Conservation (phyloP, 164 flowering plant species). For the Dillenia suffruticosa region DNA sequence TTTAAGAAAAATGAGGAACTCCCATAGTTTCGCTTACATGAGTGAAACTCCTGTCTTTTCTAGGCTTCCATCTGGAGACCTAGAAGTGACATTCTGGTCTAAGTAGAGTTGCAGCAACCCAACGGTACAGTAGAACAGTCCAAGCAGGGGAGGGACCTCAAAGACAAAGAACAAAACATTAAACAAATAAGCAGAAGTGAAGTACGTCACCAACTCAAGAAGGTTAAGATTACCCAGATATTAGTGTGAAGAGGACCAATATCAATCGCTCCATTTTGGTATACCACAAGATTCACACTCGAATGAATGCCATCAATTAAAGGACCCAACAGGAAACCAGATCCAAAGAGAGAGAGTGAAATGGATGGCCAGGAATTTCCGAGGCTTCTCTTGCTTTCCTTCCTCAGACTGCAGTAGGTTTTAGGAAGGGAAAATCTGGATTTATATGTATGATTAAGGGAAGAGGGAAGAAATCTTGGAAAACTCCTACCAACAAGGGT, state of each 20-base stretch:
- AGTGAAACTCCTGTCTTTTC: slow-evolving; percentile 48
- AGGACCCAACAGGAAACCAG: slow-evolving; percentile 82
- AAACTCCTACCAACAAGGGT: slow-evolving; percentile 13
- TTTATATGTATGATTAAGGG: slow-evolving; percentile 4
- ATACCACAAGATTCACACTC: slow-evolving; percentile 60
- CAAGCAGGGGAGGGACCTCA: slow-evolving; percentile 83
- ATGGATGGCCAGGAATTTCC: slow-evolving; percentile 43
- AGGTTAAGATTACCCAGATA: slow-evolving; percentile 46
- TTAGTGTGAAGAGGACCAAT: slow-evolving; percentile 85
- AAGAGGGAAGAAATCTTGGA: slow-evolving; percentile 8
- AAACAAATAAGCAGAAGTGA: neutral
- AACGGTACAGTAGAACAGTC: slow-evolving; percentile 70
- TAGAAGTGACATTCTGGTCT: slow-evolving; percentile 46
- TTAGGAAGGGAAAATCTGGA: slow-evolving; percentile 3
- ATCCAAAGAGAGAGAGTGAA: slow-evolving; percentile 53
- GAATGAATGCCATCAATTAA: slow-evolving; percentile 83
- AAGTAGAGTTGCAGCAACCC: slow-evolving; percentile 70
- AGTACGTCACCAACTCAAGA: neutral
- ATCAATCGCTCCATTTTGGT: slow-evolving; percentile 66
- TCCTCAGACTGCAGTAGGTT: slow-evolving; percentile 25
- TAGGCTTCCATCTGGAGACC: slow-evolving; percentile 33
- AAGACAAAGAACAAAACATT: neutral
- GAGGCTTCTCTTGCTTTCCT: slow-evolving; percentile 24
- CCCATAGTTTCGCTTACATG: slow-evolving; percentile 34
- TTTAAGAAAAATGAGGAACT: neutral